Conservation (phyloP, 2,329 filamentous ascomycete genomes). For the Xylaria sp. region DNA sequence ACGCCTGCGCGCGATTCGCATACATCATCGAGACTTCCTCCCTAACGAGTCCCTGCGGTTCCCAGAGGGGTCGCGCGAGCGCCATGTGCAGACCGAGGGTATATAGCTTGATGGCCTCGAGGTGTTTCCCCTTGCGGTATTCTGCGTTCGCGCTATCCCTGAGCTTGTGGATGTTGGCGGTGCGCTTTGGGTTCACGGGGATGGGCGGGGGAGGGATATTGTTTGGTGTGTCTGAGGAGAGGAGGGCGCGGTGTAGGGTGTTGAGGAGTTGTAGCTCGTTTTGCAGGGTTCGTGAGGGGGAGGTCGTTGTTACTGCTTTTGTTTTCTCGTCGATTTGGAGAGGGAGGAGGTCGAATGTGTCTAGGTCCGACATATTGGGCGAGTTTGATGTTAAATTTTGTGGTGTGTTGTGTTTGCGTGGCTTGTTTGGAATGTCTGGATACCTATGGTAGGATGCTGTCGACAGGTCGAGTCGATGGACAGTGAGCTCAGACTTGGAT, state of each 20-base stretch:
- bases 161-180: constrained; percentile 85
- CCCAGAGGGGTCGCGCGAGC: constrained; percentile 80
- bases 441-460: no score
- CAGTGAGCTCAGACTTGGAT: no score
- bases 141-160: constrained; percentile 84
- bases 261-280: constrained; percentile 78
- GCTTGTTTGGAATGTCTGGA: no score
- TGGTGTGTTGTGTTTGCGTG: no score
- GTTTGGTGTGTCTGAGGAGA: constrained; percentile 67
- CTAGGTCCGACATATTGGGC: constrained; percentile 38
- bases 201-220: constrained; percentile 82
- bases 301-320: constrained; percentile 70
- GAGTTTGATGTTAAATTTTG: no score
- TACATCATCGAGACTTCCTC: constrained; percentile 84
- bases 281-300: constrained; percentile 53
- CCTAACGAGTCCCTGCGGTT: constrained; percentile 79
- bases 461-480: no score
- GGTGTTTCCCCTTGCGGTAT: constrained; percentile 77
- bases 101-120: constrained; percentile 82
- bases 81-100: constrained; percentile 91
- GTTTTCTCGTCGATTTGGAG: constrained; percentile 80
- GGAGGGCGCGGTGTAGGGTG: constrained; percentile 74
- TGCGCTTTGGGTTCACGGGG: constrained; percentile 91
- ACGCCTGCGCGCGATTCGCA: constrained; percentile 86
- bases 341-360: constrained; percentile 77